These are phyloP conservation scores for Microbotryum lychnidis-dioicae DNA, from an alignment of 1,284 basidiomycete genomes.

Conservation along the genomic window DNA sequence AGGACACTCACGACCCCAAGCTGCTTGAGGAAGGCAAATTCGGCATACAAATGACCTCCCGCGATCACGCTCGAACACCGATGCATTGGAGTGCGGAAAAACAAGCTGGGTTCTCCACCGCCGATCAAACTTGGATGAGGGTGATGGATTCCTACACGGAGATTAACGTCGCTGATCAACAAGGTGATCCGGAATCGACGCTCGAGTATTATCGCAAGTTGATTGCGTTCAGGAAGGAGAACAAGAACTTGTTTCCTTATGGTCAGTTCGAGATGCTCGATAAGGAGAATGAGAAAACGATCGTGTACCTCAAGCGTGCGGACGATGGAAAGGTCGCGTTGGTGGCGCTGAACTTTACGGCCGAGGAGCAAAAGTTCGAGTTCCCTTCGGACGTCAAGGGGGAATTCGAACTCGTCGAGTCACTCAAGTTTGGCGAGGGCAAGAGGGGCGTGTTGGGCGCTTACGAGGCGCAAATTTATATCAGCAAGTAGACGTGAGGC, in stretches of 20 bases:
- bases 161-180: conserved; percentile 56
- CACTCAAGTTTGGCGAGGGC: background rate
- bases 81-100: conserved; percentile 56
- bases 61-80: conserved; percentile 62
- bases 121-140: conserved; percentile 60
- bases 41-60: conserved; percentile 53
- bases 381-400: conserved; percentile 1
- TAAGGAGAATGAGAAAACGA: conserved; percentile 47
- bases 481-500: background rate
- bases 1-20: conserved; percentile 46
- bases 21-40: conserved; percentile 52
- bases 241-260: conserved; percentile 43
- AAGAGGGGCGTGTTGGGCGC: background rate
- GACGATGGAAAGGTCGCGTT: conserved; percentile 34
- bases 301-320: conserved; percentile 48
- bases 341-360: conserved; percentile 52
- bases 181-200: conserved; percentile 45
- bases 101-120: conserved; percentile 59
- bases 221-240: conserved; percentile 50
- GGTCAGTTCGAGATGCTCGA: conserved; percentile 52
- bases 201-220: conserved; percentile 54
- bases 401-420: background rate
- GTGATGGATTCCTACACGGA: conserved; percentile 59
- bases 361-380: conserved; percentile 30
- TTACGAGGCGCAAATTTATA: conserved; percentile 9